phyloP scores from a whole-genome alignment of 129 eudicot species.

The Flaveria robusta region DNA sequence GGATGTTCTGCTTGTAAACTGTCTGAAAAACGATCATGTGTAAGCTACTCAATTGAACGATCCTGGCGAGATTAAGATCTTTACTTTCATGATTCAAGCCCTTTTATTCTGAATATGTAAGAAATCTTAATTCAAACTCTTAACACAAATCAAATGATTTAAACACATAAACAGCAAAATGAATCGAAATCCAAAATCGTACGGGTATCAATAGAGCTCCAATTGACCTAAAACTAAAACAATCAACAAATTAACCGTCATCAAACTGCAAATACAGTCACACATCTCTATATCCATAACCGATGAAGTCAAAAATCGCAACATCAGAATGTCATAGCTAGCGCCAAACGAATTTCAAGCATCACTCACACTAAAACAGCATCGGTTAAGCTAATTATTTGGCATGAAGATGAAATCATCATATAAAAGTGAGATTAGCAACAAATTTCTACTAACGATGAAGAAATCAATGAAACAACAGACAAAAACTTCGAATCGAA shows the following conservation, averaged over 20 bases:
- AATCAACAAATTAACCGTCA: slow-evolving; percentile 1
- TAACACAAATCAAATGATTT: slow-evolving; percentile 12
- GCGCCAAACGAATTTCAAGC: neutral
- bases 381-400: neutral
- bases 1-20: neutral
- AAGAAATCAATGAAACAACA: neutral
- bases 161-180: neutral
- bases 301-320: neutral
- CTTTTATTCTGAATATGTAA: neutral
- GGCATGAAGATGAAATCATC: neutral
- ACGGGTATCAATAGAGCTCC: neutral
- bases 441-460: neutral
- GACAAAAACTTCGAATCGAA: neutral
- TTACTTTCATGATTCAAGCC: too few relatives aligned
- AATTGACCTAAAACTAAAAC: slow-evolving; percentile 8
- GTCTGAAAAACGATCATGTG: slow-evolving; percentile 2
- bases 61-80: neutral
- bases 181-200: neutral
- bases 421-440: slow-evolving; percentile 11
- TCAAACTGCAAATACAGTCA: slow-evolving; percentile 4
- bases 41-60: too few relatives aligned
- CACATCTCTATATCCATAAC: neutral
- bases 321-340: neutral
- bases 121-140: neutral
- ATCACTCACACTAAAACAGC: neutral